Percentiles rank a stretch among this genome's conserved stretches.
phyloP scores from a whole-genome alignment of 768 basidiomycete species.

The Termitomyces bulborhizus region DNA sequence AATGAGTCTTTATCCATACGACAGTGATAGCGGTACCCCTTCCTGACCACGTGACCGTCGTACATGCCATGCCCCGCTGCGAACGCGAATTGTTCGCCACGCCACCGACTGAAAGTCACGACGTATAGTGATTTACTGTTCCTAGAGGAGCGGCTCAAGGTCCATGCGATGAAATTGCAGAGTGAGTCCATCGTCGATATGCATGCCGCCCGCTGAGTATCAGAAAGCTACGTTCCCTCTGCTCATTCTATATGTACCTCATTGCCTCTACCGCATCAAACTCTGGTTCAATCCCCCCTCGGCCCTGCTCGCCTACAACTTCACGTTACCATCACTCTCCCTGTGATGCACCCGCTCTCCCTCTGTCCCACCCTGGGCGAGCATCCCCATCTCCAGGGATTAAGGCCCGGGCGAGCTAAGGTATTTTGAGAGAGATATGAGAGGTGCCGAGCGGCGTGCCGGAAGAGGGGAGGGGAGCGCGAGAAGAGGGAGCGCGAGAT shows the following conservation, averaged over 20 bases:
- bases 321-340: constrained; percentile 75
- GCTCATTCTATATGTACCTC: constrained; percentile 94
- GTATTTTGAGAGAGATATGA: constrained; percentile 89
- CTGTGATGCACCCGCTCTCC: constrained; percentile 6
- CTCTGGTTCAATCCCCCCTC: constrained; percentile 47
- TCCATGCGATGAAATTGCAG: constrained; percentile 78
- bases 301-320: constrained; percentile 49
- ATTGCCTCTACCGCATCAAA: constrained; percentile 69
- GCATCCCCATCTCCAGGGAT: neutral
- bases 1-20: too few species aligned
- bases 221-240: constrained; percentile 87
- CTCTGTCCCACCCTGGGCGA: neutral
- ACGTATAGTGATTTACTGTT: constrained; percentile 85
- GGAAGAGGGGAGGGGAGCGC: constrained; percentile 47
- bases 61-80: neutral
- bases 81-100: constrained; percentile 22
- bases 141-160: constrained; percentile 94
- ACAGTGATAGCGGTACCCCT: too few species aligned
- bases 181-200: constrained; percentile 33
- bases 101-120: constrained; percentile 70
- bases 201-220: too few species aligned
- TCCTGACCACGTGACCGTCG: too few species aligned
- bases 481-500: too few species aligned
- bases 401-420: constrained; percentile 90
- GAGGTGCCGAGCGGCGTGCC: constrained; percentile 83